A percentile compares a stretch with the other conserved stretches of the same genome.
Conservation (phyloP, 2,329 filamentous ascomycete species). For the Talaromyces sp. region DNA sequence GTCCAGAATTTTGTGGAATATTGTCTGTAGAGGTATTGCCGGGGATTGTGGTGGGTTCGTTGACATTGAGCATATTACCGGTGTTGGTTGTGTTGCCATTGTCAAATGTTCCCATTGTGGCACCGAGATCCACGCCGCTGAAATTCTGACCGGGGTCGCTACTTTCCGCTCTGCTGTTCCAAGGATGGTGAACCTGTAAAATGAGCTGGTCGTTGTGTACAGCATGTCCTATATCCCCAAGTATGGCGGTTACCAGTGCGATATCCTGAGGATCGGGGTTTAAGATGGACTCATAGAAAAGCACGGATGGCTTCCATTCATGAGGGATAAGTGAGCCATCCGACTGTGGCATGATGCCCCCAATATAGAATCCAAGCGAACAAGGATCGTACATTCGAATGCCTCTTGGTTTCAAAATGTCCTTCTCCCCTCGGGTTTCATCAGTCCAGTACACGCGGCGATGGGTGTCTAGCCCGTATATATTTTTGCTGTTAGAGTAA, state of each 20-base stretch:
- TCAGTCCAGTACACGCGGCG: constrained; percentile 12
- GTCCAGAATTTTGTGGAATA: too few relatives aligned
- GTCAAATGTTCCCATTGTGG: not conserved
- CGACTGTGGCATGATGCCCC: constrained; percentile 15
- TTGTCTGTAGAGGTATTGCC: too few relatives aligned
- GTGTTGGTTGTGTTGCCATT: not conserved
- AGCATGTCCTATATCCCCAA: constrained; percentile 9
- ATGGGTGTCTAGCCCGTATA: not conserved
- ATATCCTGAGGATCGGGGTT: constrained; percentile 16
- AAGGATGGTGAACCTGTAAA: not conserved
- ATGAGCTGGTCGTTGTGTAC: not conserved
- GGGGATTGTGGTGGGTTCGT: too few relatives aligned
- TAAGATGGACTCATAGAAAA: constrained; percentile 32
- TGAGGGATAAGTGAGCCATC: constrained; percentile 20
- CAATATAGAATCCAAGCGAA: constrained; percentile 22
- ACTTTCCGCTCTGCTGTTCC: constrained; percentile 38
- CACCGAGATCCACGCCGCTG: not conserved
- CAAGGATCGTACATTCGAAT: constrained; percentile 26
- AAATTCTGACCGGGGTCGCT: constrained; percentile 44
- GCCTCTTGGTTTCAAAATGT: not conserved
- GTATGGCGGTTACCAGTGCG: constrained; percentile 3
- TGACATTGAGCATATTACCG: not conserved
- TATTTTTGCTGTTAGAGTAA: constrained; percentile 17
- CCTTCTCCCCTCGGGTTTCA: constrained; percentile 1
- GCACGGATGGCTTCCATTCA: constrained; percentile 23